Conservation (phyloP, 1,284 basidiomycete species). For the Ceratobasidium sp. region DNA sequence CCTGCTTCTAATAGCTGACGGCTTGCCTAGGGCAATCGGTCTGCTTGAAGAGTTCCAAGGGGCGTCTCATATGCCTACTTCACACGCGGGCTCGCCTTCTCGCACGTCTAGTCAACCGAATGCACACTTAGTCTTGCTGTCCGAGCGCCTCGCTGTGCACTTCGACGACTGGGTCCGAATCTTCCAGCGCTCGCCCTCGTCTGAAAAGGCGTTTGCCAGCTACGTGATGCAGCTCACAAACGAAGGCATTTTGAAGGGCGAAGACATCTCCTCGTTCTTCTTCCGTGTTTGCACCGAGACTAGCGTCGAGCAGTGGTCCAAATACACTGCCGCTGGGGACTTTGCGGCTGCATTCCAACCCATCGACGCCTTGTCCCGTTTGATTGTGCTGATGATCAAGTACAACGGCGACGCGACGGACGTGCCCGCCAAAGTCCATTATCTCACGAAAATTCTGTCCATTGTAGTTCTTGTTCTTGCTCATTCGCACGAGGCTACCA, state of each 20-base stretch:
- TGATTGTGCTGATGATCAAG: slow-evolving; percentile 99
- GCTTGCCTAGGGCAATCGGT: slow-evolving; percentile 57
- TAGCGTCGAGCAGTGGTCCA: slow-evolving; percentile 90
- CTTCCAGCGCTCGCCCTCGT: slow-evolving; percentile 87
- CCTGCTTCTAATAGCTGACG: slow-evolving; percentile 8
- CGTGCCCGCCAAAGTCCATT: slow-evolving; percentile 93
- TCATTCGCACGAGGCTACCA: slow-evolving; percentile 92
- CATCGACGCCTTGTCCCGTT: slow-evolving; percentile 91
- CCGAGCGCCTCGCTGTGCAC: slow-evolving; percentile 58
- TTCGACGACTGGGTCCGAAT: slow-evolving; percentile 85
- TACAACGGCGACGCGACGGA: slow-evolving; percentile 97
- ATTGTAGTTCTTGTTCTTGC: slow-evolving; percentile 97
- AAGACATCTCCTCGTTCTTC: slow-evolving; percentile 97
- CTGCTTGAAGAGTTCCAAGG: slow-evolving; percentile 70
- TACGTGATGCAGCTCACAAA: slow-evolving; percentile 96
- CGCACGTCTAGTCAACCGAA: slow-evolving; percentile 50
- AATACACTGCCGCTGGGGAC: slow-evolving; percentile 80
- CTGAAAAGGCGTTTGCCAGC: slow-evolving; percentile 96
- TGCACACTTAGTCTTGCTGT: slow-evolving; percentile 49
- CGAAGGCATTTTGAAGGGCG: slow-evolving; percentile 94
- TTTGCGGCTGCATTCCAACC: slow-evolving; percentile 85
- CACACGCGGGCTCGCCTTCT: slow-evolving; percentile 2
- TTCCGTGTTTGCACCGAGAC: slow-evolving; percentile 98
- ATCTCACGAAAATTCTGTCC: slow-evolving; percentile 96
- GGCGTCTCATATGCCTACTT: not conserved